phyloP scores from a whole-genome alignment of 2,329 filamentous ascomycete genomes.

The Emmonsiellopsis sp. region DNA sequence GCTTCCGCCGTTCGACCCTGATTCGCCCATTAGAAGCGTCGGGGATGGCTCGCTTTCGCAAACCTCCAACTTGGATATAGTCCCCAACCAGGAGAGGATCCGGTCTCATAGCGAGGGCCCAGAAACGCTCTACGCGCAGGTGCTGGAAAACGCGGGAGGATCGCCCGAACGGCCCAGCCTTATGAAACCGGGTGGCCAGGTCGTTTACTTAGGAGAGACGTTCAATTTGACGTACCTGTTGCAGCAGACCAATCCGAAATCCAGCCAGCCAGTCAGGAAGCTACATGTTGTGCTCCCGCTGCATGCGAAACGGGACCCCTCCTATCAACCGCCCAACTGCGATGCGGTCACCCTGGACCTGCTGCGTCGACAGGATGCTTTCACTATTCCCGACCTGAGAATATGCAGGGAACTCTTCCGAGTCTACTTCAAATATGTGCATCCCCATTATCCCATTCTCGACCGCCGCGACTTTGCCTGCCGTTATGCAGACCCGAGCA shows the following conservation, averaged over 20 bases:
- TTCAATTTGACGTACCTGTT: slow-evolving; percentile 2
- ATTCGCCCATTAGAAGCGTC: background rate
- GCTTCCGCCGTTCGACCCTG: background rate
- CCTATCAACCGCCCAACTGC: background rate
- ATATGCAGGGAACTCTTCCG: slow-evolving; percentile 2
- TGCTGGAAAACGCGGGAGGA: background rate
- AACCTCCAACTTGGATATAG: background rate
- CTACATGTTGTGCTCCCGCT: background rate
- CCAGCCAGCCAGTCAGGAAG: background rate
- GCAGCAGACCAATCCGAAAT: background rate
- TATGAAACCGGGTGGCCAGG: slow-evolving; percentile 1
- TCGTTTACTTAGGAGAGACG: slow-evolving; percentile 1
- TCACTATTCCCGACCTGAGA: background rate
- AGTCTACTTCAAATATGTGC: slow-evolving; percentile 2
- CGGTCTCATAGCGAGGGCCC: background rate
- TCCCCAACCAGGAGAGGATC: background rate
- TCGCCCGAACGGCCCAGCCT: slow-evolving; percentile 1
- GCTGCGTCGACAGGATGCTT: slow-evolving; percentile 2
- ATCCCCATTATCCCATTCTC: slow-evolving; percentile 1
- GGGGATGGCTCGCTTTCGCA: background rate
- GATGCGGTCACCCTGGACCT: slow-evolving; percentile 1
- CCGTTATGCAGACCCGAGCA: background rate
- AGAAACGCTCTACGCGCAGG: slow-evolving; percentile 3
- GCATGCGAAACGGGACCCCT: background rate
- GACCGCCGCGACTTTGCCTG: slow-evolving; percentile 2